Base-by-base conservation (phyloP, 1,284 basidiomycete species). In the Malassezia dermatis region DNA sequence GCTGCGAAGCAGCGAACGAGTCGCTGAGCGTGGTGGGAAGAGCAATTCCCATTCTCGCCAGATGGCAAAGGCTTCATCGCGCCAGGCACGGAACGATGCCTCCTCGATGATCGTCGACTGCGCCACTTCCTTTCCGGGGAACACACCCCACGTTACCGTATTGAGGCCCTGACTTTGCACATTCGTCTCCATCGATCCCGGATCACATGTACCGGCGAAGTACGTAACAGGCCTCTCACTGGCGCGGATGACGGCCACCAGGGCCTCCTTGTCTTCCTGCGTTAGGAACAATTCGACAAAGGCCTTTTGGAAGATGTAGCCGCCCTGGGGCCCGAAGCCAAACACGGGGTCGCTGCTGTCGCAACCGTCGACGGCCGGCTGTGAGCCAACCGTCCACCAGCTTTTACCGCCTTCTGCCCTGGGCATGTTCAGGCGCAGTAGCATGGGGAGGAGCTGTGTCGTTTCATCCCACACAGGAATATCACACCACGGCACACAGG, bases 311-410 rank as follows among this genome's bases (percentile, higher is more conserved):
- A 88, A 98, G 12, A 98, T 86, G 75, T 90, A 91, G 4, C 93
- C 93, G 10, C 83, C 84, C 44, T 80, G 79, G 6, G 93, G 94
- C 5, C 93, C 93, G 84, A 93, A 98, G 1, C 93, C 94, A 58
- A 91, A 83, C 0, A 86, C 77, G 12, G 81, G 79, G 70, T 74
- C 72, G 11, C 58, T 59, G 17, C 64, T 67, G 8, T 62, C 55
- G n/a, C 63, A 62, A 0, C 68, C 71, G 40, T 71, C 70, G 0
- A 72, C 64, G 0, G 68, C 69, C 1, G 94, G 93, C 75, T 98
- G 94, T 17, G 90, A 95, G 8, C 89, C 89, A 24, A 98, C 88
- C 3, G 94, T 96, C 88, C 93, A 94, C 82, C 88, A 87, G 2
- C 64, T 62, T 32, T 65, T 64, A 10, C 65, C 65, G 4, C 48